Base-by-base conservation (phyloP, 2,329 filamentous ascomycete genomes). In the Hymenoscyphus salicellus region DNA sequence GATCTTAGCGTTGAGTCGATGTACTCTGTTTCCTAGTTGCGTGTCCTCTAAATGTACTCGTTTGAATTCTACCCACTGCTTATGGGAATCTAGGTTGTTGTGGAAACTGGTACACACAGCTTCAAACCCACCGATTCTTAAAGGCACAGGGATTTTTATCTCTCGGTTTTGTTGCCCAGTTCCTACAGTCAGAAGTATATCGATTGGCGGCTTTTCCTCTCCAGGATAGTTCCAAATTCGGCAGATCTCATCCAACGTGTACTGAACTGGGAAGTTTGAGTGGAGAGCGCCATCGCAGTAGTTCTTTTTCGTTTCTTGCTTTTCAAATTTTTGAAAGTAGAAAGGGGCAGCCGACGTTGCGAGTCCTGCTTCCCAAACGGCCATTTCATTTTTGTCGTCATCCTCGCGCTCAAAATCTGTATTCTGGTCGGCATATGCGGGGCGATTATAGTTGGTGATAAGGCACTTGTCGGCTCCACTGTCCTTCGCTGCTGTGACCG, bases 291-390 rank as follows among this genome's bases (percentile, higher is more conserved):
- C 61, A 28, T 66, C 64, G 16, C 38, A 38, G 28, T 66, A 63
- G 16, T 64, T 61, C 32, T 55, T 66, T 16, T 64, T 66, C 17
- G 59, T 69, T 26, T 67, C 62, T 7, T 33, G 7, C 55, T 70
- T 70, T 36, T 65, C 64, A 49, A 69, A 70, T 20, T 62, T 60
- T 5, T 56, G 66, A 20, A 71, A 65, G 61, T 71, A 71, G 60
- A 67, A 68, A 3, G 70, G 70, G 4, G 70, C 70, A 11, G 70
- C 65, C 1, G 68, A 62, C 2, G 70, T 71, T 33, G 70, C 69
- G 17, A 71, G 49, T 20, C 63, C 68, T 28, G 70, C 70, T 52
- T 71, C 70, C 70, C 70, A 71, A 28, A 69, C 65, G 49, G 67
- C 67, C 65, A 67, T 64, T 32, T 68, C 66, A 16, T 70, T 64